Conservation (phyloP, 148 eudicot genomes). For the Diospyros kaki region DNA sequence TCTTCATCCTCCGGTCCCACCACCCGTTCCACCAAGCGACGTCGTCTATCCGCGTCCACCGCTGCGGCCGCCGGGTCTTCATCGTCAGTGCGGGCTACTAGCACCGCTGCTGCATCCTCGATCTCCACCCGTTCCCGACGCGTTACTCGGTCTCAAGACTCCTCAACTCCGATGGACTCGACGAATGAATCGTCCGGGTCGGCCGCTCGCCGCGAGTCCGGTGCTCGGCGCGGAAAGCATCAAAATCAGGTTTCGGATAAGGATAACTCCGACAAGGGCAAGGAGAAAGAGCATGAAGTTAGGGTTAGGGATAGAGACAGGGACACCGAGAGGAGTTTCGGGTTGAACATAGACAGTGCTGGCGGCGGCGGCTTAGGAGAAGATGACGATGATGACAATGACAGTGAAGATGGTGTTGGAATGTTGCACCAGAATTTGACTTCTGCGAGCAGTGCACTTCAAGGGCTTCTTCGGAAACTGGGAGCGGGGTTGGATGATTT, state of each 20-base stretch:
- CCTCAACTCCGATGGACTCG: constrained; percentile 42
- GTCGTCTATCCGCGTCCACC: constrained; percentile 43
- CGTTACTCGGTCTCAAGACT: constrained; percentile 29
- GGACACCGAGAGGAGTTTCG: constrained; percentile 40
- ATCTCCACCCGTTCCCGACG: constrained; percentile 44
- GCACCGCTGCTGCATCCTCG: constrained; percentile 25
- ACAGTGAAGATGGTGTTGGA: constrained; percentile 67
- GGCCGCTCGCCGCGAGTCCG: constrained; percentile 25
- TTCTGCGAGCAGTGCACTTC: constrained; percentile 95
- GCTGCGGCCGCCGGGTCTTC: constrained; percentile 12
- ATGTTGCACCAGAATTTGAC: constrained; percentile 78
- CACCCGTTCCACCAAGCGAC: constrained; percentile 58
- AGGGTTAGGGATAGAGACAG: constrained; percentile 52
- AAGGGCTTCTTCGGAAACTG: constrained; percentile 80
- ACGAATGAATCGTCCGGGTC: constrained; percentile 53
- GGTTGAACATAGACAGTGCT: constrained; percentile 46
- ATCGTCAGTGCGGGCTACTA: constrained; percentile 21
- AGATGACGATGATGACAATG: constrained; percentile 54
- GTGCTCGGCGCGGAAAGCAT: constrained; percentile 55
- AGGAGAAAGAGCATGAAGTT: constrained; percentile 68
- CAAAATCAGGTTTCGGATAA: constrained; percentile 33
- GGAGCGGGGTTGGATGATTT: constrained; percentile 95
- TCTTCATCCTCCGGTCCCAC: constrained; percentile 58
- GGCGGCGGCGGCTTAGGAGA: constrained; percentile 9
- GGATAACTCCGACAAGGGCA: constrained; percentile 67